Percentiles rank a stretch among this genome's conserved stretches.
phyloP scores from a whole-genome alignment of 371 early-diverging fungal species.

The Capillidium rhysosporum region DNA sequence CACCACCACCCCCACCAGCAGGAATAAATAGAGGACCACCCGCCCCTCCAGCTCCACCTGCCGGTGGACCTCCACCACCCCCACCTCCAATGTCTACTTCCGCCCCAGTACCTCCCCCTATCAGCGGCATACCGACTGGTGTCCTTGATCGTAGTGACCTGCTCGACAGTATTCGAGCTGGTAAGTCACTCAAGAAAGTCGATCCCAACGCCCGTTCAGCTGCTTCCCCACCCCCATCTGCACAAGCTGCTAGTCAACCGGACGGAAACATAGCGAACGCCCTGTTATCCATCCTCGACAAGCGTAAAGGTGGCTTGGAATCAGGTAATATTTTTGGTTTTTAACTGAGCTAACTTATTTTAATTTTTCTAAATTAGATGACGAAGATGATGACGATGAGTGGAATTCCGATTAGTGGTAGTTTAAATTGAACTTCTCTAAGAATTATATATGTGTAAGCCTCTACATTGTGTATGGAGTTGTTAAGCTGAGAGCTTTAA shows the following conservation, averaged over 20 bases:
- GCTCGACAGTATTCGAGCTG: slow-evolving; percentile 1
- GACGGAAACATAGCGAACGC: not conserved
- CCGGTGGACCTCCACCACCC: not conserved
- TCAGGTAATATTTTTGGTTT: not conserved
- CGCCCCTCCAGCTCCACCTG: not conserved
- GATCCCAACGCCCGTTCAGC: not conserved
- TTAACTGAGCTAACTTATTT: not conserved
- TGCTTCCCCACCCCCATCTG: not conserved
- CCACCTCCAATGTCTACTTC: too few species aligned
- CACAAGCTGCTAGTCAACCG: not conserved
- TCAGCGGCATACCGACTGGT: not conserved
- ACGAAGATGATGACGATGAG: slow-evolving; percentile 4
- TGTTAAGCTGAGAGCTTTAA: too few species aligned
- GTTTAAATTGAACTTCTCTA: too few species aligned
- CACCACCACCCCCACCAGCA: not conserved
- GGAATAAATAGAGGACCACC: not conserved
- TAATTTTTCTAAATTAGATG: not conserved
- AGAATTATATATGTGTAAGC: too few species aligned
- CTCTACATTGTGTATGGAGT: too few species aligned
- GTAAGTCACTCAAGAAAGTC: not conserved
- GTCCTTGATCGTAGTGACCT: not conserved
- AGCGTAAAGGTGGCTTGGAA: not conserved
- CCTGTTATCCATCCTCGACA: not conserved
- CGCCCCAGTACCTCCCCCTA: not conserved
- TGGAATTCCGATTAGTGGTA: not conserved